Percentiles rank a stretch among this genome's conserved stretches.
These are phyloP conservation scores for Fusarium sp. DNA, from an alignment of 2,329 filamentous ascomycete genomes.

Conservation along the genomic window DNA sequence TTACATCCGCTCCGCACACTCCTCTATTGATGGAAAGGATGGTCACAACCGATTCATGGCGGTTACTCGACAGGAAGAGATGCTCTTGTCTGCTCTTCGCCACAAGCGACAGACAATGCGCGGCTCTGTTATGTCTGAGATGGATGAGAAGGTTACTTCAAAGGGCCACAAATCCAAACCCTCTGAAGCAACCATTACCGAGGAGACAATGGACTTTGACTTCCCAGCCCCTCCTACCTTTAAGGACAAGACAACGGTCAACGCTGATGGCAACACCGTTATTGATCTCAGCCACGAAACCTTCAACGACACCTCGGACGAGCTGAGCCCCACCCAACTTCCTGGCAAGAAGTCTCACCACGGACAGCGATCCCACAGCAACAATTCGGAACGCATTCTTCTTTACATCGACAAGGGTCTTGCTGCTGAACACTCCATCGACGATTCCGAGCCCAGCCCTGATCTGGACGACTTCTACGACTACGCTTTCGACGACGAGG, in stretches of 20 bases:
- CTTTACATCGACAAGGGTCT: conserved; percentile 48
- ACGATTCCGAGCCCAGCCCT: conserved; percentile 50
- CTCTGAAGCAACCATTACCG: conserved; percentile 48
- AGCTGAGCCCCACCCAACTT: conserved; percentile 1
- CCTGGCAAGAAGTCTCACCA: conserved; percentile 26
- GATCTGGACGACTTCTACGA: conserved; percentile 56
- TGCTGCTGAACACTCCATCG: conserved; percentile 35
- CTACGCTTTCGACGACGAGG: conserved; percentile 48
- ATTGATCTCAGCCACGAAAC: conserved; percentile 40
- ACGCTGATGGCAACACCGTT: conserved; percentile 41
- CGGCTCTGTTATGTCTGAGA: conserved; percentile 58
- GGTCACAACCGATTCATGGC: conserved; percentile 62
- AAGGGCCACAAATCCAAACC: conserved; percentile 45
- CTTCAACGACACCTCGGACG: not conserved
- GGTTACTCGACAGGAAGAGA: conserved; percentile 68
- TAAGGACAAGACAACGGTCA: conserved; percentile 42
- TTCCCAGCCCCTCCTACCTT: conserved; percentile 51
- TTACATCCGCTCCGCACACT: conserved; percentile 55
- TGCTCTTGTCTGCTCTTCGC: conserved; percentile 66
- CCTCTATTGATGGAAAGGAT: conserved; percentile 50
- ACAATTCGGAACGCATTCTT: conserved; percentile 41
- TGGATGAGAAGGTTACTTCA: conserved; percentile 39
- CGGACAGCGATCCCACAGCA: conserved; percentile 16
- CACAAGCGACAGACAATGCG: conserved; percentile 68
- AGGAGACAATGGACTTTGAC: conserved; percentile 49